Evolutionary conservation across 192 early-diverging fungal species (phyloP).

Genomic region (Neocallimastix lanati): DNA sequence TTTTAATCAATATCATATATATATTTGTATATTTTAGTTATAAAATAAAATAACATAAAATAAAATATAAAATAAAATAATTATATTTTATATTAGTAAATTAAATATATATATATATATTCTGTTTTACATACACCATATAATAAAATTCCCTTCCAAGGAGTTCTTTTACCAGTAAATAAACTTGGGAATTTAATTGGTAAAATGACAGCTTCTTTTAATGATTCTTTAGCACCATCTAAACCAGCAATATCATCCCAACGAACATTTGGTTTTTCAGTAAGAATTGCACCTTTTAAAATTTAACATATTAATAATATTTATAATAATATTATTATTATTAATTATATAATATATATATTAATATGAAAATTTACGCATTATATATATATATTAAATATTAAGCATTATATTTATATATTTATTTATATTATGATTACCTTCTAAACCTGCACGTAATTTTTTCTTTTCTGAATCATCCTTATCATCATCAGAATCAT

Average conservation of each 20-base stretch:
- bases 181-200: conserved; percentile 94
- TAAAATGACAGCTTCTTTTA: conserved; percentile 96
- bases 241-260: conserved; percentile 96
- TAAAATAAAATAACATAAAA: no score
- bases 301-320: no score
- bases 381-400: no score
- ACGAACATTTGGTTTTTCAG: conserved; percentile 87
- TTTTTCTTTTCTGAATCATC: conserved; percentile 68
- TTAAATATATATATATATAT: no score
- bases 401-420: no score
- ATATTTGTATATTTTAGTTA: no score
- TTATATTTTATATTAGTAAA: no score
- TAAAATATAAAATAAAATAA: no score
- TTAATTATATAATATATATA: no score
- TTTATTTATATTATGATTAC: conserved; percentile 5
- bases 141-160: conserved; percentile 90
- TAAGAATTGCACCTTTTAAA: conserved; percentile 56
- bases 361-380: no score
- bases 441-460: conserved; percentile 39
- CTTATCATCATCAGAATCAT: conserved; percentile 27
- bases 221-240: conserved; percentile 83
- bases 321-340: no score
- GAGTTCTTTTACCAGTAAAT: conserved; percentile 85
- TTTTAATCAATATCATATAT: no score
- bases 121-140: conserved; percentile 66